Conservation (phyloP, 305 asterid genomes). For the Withania somnifera region DNA sequence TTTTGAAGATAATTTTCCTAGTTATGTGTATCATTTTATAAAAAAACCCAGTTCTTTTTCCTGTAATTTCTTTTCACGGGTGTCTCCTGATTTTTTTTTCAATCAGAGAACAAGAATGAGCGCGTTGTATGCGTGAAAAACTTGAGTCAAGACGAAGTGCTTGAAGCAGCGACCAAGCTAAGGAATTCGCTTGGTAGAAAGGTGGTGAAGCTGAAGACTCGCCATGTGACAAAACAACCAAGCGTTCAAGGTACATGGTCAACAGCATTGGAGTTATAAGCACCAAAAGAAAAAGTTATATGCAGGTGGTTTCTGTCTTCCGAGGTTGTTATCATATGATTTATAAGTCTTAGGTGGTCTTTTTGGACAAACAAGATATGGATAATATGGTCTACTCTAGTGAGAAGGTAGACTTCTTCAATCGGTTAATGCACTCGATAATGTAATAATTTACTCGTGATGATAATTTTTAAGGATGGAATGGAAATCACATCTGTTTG, state of each 20-base stretch:
- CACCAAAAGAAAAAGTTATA: neutral
- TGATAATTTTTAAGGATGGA: neutral
- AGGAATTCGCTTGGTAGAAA: constrained; percentile 81
- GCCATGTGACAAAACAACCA: constrained; percentile 16
- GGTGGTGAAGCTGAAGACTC: constrained; percentile 63
- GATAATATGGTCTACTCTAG: neutral
- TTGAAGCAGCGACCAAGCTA: constrained; percentile 41
- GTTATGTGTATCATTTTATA: too few species aligned
- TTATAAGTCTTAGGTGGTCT: neutral
- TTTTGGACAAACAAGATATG: neutral
- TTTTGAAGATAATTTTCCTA: too few species aligned
- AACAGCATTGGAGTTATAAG: constrained; percentile 40
- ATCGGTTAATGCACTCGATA: neutral
- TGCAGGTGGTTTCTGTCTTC: neutral
- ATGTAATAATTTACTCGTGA: neutral
- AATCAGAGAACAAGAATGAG: too few species aligned
- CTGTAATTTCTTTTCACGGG: too few species aligned
- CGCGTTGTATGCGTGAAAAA: constrained; percentile 62
- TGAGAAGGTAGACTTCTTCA: neutral
- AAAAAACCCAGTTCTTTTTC: too few species aligned
- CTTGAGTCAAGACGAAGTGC: constrained; percentile 51
- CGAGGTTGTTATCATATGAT: neutral
- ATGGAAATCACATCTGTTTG: too few species aligned
- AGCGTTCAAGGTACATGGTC: constrained; percentile 85
- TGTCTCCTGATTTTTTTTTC: too few species aligned